phyloP scores from a whole-genome alignment of 176 grass and related monocot genomes.

The Carex cristatella region DNA sequence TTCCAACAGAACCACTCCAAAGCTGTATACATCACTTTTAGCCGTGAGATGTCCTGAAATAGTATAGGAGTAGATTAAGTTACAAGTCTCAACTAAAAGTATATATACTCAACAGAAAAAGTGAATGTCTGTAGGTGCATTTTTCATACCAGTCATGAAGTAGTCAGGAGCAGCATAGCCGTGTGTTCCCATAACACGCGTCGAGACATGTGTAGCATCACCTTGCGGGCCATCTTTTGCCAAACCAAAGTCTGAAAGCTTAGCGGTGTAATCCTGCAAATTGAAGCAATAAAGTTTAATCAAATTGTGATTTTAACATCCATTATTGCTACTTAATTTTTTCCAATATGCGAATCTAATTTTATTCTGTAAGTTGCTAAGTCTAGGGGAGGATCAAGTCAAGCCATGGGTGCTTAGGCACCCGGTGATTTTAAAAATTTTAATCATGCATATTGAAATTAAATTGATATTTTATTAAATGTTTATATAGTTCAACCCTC shows the following conservation, averaged over 20 bases:
- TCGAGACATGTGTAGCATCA: constrained; percentile 66
- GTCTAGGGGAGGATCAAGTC: background rate
- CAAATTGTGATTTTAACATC: background rate
- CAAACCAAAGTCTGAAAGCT: constrained; percentile 87
- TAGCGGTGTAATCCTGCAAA: constrained; percentile 76
- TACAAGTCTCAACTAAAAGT: background rate
- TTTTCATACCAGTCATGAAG: constrained; percentile 53
- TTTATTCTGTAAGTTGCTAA: background rate
- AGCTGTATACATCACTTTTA: constrained; percentile 92
- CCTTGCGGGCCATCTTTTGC: constrained; percentile 68
- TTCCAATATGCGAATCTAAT: background rate
- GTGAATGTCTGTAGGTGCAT: background rate
- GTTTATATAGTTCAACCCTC: too few species aligned
- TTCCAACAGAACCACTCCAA: constrained; percentile 82
- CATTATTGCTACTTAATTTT: background rate
- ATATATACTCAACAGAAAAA: background rate
- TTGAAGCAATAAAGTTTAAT: background rate
- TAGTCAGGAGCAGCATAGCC: constrained; percentile 96
- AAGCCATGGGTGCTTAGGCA: too few species aligned
- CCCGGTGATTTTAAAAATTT: too few species aligned
- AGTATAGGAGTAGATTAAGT: background rate
- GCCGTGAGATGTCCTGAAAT: constrained; percentile 68
- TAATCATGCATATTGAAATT: too few species aligned
- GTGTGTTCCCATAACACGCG: constrained; percentile 86
- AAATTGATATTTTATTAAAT: too few species aligned